Percentiles rank a stretch among this genome's conserved stretches.
Conservation (phyloP, 805 yeast species). For the Teunomyces gatunensis region DNA sequence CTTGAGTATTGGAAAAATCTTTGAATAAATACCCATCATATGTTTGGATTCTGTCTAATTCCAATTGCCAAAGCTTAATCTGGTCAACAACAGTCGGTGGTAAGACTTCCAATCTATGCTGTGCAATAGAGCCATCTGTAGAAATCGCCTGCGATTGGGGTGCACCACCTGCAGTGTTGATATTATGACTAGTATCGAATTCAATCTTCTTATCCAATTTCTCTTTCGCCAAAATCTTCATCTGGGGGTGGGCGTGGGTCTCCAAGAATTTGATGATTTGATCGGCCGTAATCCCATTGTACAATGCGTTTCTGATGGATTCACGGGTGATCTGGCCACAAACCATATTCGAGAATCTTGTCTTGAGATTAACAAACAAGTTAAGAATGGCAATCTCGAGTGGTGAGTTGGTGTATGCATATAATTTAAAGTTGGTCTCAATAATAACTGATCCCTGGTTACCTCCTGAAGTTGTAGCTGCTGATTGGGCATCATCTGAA, state of each 20-base stretch:
- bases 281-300: conserved; percentile 90
- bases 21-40: conserved; percentile 85
- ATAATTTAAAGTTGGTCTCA: conserved; percentile 91
- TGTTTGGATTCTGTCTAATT: conserved; percentile 85
- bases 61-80: conserved; percentile 93
- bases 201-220: conserved; percentile 64
- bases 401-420: conserved; percentile 92
- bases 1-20: conserved; percentile 76
- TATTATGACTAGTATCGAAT: conserved; percentile 50
- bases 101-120: conserved; percentile 57
- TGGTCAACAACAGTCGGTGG: conserved; percentile 99
- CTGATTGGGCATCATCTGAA: conserved; percentile 13
- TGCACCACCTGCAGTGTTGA: conserved; percentile 44
- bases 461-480: conserved; percentile 5
- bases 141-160: conserved; percentile 28
- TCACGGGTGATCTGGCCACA: conserved; percentile 92
- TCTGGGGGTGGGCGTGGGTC: conserved; percentile 91
- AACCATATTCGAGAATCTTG: conserved; percentile 88
- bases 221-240: conserved; percentile 73
- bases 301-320: conserved; percentile 78
- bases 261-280: conserved; percentile 88
- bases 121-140: conserved; percentile 32
- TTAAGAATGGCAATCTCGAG: conserved; percentile 90
- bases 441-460: conserved; percentile 71
- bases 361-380: conserved; percentile 78